Base-by-base conservation (phyloP, 768 basidiomycete genomes). In the Trametes sanguinea region DNA sequence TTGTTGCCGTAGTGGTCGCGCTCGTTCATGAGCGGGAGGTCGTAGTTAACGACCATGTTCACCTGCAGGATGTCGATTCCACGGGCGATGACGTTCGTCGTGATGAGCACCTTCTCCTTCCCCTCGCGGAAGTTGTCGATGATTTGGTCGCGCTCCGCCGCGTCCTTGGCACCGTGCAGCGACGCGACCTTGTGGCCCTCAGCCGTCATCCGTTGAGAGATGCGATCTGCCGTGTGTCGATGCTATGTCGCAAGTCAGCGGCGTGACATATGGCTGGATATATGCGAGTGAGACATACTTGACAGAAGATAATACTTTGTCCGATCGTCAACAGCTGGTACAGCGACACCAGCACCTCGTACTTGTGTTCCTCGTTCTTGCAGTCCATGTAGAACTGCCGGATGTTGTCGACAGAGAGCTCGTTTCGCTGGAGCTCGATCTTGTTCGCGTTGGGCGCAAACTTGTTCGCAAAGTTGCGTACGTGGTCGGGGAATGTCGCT, bases 1-100 rank as follows among this genome's bases (percentile, higher is more conserved):
- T 65, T 71, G 66, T 72, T 74, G 57, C 68, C 76, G 6, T 72
- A 68, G 65, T 77, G 74, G 56, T 79, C 77, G 35, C 89, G 86
- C 69, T 92, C 90, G 66, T 85, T 88, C 83, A 92, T 85, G 48
- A 94, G 77, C 0, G 95, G 95, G 30, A 97, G 83, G 72, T 98
- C 95, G 72, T 98, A 99, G 77, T 98, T 98, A 75, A 99, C 94
- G n/a, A 98, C 96, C 95, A 99, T 95, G 81, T 98, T 99, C 69
- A 99, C 97, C 78, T 98, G 96, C 57, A 94, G 81, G 70, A 99
- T 97, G 70, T 99, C 97, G 77, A 99, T 98, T 45, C 97, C 97
- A 16, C 97, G 88, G 1, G 97, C 95, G 65, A 98, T 91, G 71
- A 99, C 97, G 75, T 99, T 99, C 42, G 97, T 99, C 54, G 97